Base-by-base conservation (phyloP, 768 basidiomycete genomes). In the Tylopilus vinaceipallidus region DNA sequence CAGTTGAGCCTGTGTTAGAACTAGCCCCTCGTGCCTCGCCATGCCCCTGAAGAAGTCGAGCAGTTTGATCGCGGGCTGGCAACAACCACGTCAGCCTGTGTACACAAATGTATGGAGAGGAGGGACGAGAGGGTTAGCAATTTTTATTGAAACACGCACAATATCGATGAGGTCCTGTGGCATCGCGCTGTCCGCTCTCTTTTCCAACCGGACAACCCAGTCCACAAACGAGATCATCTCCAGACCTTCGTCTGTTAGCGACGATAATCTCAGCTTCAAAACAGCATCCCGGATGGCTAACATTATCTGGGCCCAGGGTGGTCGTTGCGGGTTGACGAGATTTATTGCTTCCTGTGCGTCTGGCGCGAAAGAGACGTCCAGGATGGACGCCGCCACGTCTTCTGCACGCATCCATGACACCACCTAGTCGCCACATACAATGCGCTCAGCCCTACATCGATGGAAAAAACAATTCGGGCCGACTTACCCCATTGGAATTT, bases 321-420 rank as follows among this genome's bases (percentile, higher is more conserved):
- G 52, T 2, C 69, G 67, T 11, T 58, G 61, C 1, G 74, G 73
- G 58, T 75, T 72, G 2, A 71, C 71, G 12, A 75, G 41, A 53
- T 76, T 73, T 24, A 71, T 51, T 4, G 62, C 62, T 20, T 51
- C 46, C 2, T 69, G 66, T 0, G 49, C 49, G 10, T 44, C 38
- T 7, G 58, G 45, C 27, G 56, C 35, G 38, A 71, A 61, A 1
- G 66, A 67, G 8, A 71, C 53, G 47, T 75, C 72, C 8, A 70
- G 32, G 12, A 73, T 56, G 27, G 67, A 48, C 14, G 52, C 47
- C 0, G 70, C 60, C 2, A 72, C 72, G n/a, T 66, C 65, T 37
- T 73, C 61, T 33, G 70, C 60, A 8, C 68, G 64, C 12, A 75
- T 41, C 74, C 74, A 76, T 14, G 69, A 67, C 3, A 70, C 61